These are phyloP conservation scores for Sporothrix curviconia DNA, from an alignment of 2,329 filamentous ascomycete genomes.

Conservation along the genomic window DNA sequence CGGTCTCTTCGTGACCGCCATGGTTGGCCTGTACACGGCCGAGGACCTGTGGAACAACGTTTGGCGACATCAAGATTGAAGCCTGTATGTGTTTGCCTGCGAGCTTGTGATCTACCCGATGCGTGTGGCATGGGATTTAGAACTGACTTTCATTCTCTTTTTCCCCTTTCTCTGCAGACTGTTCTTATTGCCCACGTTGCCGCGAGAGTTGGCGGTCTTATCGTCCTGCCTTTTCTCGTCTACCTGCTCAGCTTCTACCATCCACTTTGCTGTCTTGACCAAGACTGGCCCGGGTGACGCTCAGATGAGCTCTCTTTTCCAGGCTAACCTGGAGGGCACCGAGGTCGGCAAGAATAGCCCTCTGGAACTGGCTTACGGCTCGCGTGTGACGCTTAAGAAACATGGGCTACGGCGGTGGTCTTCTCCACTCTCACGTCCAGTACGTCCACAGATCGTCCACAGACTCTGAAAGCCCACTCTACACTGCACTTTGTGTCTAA, in stretches of 20 bases:
- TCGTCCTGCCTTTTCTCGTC: slow-evolving; percentile 79
- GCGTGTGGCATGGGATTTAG: too few species aligned
- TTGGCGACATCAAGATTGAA: slow-evolving; percentile 91
- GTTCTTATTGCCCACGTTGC: slow-evolving; percentile 61
- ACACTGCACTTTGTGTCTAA: too few species aligned
- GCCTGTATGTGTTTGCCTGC: slow-evolving; percentile 50
- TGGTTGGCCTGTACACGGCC: slow-evolving; percentile 90
- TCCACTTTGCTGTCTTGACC: slow-evolving; percentile 90
- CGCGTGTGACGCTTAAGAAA: slow-evolving; percentile 92
- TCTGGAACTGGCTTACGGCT: slow-evolving; percentile 83
- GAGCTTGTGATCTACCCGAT: too few species aligned
- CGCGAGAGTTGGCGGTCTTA: slow-evolving; percentile 77
- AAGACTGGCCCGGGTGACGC: slow-evolving; percentile 93
- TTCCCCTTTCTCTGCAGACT: too few species aligned
- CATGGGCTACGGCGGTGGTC: slow-evolving; percentile 96
- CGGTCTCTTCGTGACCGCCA: slow-evolving; percentile 87
- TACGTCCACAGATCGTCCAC: too few species aligned
- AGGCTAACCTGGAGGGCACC: slow-evolving; percentile 89
- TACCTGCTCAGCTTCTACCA: slow-evolving; percentile 93
- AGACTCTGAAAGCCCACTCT: too few species aligned
- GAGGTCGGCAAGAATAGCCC: slow-evolving; percentile 93
- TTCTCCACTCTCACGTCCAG: slow-evolving; percentile 95
- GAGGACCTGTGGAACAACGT: slow-evolving; percentile 98
- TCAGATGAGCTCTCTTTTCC: slow-evolving; percentile 99
- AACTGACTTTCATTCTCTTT: too few species aligned